A percentile compares a stretch with the other conserved stretches of the same genome.
phyloP scores from a whole-genome alignment of 805 yeast genomes.

The Candida bentonensis region DNA sequence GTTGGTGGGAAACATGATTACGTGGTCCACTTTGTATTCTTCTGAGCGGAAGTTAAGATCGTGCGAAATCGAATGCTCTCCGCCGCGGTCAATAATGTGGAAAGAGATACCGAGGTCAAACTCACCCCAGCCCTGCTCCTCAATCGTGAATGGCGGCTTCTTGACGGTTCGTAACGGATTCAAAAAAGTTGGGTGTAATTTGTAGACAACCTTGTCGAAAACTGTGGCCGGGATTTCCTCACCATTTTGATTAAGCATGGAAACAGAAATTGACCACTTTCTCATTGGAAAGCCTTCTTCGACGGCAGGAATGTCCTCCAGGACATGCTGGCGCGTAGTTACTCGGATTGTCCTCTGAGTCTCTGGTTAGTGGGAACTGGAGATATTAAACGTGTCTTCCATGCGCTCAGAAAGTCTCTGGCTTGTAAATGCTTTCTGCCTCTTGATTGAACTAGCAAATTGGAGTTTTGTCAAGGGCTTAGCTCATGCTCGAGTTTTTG shows the following conservation, averaged over 20 bases:
- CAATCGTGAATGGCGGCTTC: conserved; percentile 72
- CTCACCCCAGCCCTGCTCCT: conserved; percentile 98
- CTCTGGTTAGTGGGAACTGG: conserved; percentile 11
- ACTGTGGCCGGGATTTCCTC: conserved; percentile 73
- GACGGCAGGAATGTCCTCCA: conserved; percentile 70
- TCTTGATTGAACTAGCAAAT: too few species aligned
- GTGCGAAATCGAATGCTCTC: conserved; percentile 75
- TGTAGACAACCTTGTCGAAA: conserved; percentile 85
- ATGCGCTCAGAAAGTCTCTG: too few species aligned
- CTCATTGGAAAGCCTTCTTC: conserved; percentile 91
- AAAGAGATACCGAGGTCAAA: conserved; percentile 76
- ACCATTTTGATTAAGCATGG: conserved; percentile 65
- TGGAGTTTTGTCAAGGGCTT: too few species aligned
- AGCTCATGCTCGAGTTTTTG: too few species aligned
- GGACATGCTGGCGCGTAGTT: conserved; percentile 71
- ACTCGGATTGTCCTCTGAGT: conserved; percentile 75
- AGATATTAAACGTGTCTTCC: too few species aligned
- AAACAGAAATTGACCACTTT: conserved; percentile 74
- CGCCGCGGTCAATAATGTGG: conserved; percentile 69
- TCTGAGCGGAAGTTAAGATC: conserved; percentile 78
- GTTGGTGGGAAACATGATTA: conserved; percentile 57
- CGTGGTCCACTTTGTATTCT: conserved; percentile 65
- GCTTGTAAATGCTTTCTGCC: too few species aligned
- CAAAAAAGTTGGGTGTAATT: conserved; percentile 86
- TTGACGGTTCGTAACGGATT: conserved; percentile 76